These are phyloP conservation scores for Linnemannia schmuckeri DNA, from an alignment of 192 early-diverging fungal species.

Conservation along the genomic window DNA sequence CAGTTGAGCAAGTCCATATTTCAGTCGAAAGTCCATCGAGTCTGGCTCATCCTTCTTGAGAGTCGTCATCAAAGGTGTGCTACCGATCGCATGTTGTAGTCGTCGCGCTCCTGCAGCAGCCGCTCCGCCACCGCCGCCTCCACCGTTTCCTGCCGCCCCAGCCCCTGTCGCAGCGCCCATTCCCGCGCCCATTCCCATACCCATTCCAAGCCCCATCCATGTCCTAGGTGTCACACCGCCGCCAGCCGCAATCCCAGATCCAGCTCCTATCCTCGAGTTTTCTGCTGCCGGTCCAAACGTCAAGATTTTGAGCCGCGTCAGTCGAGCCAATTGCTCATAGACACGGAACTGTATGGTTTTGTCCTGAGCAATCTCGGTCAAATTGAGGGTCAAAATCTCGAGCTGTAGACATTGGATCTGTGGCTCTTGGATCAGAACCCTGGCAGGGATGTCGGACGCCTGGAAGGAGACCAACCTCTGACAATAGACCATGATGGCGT, in stretches of 20 bases:
- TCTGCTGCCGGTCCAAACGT: constrained; percentile 1
- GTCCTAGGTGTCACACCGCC: background rate
- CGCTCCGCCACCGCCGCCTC: background rate
- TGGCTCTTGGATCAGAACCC: constrained; percentile 4
- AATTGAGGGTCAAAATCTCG: constrained; percentile 3
- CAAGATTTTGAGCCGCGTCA: background rate
- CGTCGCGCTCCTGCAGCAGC: background rate
- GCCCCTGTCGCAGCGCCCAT: background rate
- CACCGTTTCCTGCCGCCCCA: background rate
- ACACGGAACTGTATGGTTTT: constrained; percentile 5
- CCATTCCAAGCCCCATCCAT: background rate
- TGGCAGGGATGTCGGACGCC: background rate
- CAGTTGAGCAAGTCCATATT: constrained; percentile 13
- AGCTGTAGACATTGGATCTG: constrained; percentile 1
- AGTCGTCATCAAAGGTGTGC: constrained; percentile 2
- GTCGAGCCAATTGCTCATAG: constrained; percentile 8
- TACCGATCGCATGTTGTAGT: background rate
- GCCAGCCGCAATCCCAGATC: background rate
- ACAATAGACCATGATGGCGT: background rate
- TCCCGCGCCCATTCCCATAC: background rate
- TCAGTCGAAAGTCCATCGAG: constrained; percentile 15
- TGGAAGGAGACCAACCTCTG: constrained; percentile 4
- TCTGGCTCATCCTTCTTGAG: constrained; percentile 7
- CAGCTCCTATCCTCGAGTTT: background rate
- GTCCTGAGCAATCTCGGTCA: constrained; percentile 4